These are phyloP conservation scores for Mucor plumbeus DNA, from an alignment of 371 early-diverging fungal genomes.

Conservation along the genomic window DNA sequence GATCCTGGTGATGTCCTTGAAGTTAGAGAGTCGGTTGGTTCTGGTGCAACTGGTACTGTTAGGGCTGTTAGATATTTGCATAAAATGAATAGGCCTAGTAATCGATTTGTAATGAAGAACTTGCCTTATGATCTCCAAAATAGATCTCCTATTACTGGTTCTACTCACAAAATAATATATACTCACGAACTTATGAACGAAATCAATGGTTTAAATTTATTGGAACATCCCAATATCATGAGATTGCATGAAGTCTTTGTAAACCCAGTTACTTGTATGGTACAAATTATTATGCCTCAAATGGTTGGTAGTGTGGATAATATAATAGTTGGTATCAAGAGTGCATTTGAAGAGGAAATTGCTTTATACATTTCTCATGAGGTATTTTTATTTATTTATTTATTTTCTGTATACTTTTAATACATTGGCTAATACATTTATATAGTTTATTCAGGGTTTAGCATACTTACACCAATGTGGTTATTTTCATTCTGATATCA, in stretches of 20 bases:
- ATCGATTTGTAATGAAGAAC: too few relatives aligned
- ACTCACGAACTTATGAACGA: too few relatives aligned
- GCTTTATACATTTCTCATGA: background rate
- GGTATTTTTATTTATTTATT: background rate
- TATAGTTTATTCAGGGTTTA: background rate
- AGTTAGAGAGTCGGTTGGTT: too few relatives aligned
- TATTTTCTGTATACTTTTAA: too few relatives aligned
- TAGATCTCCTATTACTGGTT: too few relatives aligned
- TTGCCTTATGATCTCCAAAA: too few relatives aligned
- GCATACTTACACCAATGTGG: background rate
- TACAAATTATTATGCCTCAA: background rate
- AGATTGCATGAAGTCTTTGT: background rate
- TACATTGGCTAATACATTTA: background rate
- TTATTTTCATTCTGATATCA: constrained; percentile 4
- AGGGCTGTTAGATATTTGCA: too few relatives aligned
- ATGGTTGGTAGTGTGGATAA: background rate
- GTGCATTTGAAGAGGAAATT: background rate
- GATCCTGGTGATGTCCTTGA: too few relatives aligned
- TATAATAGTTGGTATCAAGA: background rate
- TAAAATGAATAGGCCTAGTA: too few relatives aligned
- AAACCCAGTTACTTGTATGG: background rate
- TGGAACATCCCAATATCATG: background rate
- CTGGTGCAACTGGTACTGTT: too few relatives aligned
- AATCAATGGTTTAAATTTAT: background rate
- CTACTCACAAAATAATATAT: too few relatives aligned